Evolutionary conservation across 2,329 filamentous ascomycete genomes (phyloP).

Genomic region (Alternaria brassicicola): DNA sequence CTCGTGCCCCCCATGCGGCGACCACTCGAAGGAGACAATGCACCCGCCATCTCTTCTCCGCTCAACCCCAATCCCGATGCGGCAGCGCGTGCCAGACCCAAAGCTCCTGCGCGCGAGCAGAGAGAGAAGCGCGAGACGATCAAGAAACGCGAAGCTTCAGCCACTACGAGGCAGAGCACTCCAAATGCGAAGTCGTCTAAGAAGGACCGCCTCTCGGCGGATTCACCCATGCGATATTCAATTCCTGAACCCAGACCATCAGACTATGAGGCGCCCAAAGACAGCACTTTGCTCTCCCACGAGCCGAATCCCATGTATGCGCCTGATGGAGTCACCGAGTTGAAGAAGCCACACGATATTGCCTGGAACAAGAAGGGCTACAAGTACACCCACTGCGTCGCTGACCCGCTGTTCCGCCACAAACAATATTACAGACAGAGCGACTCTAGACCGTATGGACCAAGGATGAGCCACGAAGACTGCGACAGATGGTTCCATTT

Average conservation of each 20-base stretch:
- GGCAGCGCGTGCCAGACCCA: conserved; percentile 51
- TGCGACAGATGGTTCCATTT: conserved; percentile 85
- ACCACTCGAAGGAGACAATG: conserved; percentile 70
- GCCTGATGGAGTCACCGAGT: conserved; percentile 51
- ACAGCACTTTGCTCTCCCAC: conserved; percentile 54
- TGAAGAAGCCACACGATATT: conserved; percentile 58
- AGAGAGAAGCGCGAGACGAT: conserved; percentile 60
- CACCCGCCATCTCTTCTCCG: conserved; percentile 73
- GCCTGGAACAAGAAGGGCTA: conserved; percentile 74
- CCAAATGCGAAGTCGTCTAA: conserved; percentile 48
- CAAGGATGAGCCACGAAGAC: conserved; percentile 92
- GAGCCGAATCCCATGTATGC: conserved; percentile 54
- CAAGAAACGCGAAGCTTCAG: conserved; percentile 59
- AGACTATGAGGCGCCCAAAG: conserved; percentile 58
- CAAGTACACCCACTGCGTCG: conserved; percentile 88
- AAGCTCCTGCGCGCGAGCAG: conserved; percentile 50
- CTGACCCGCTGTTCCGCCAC: conserved; percentile 84
- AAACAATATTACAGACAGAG: conserved; percentile 89
- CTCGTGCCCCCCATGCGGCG: conserved; percentile 64
- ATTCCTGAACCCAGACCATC: conserved; percentile 54
- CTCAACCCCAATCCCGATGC: conserved; percentile 68
- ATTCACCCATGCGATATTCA: conserved; percentile 58
- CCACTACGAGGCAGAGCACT: conserved; percentile 46
- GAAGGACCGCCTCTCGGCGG: conserved; percentile 46
- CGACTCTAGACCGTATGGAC: conserved; percentile 80